These are phyloP conservation scores for Dactylellina leptospora DNA, from an alignment of 2,329 filamentous ascomycete genomes.

Conservation along the genomic window DNA sequence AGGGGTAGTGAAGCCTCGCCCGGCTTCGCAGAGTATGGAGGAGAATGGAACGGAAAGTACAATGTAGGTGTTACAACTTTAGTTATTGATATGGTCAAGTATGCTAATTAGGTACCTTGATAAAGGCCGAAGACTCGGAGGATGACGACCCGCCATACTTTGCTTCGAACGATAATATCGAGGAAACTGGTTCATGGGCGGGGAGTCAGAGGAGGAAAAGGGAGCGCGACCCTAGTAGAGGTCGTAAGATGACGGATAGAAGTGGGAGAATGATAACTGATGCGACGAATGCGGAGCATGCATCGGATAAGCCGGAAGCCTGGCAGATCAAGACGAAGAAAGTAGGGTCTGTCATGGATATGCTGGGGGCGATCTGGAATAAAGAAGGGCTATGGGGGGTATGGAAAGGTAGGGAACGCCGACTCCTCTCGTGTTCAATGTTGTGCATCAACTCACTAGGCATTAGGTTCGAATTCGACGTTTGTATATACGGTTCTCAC, in stretches of 20 bases:
- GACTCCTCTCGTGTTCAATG: background rate
- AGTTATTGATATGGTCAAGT: background rate
- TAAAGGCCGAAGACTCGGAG: constrained; percentile 70
- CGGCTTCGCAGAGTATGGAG: constrained; percentile 50
- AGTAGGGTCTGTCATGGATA: constrained; percentile 65
- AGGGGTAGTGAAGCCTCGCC: constrained; percentile 52
- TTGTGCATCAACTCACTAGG: background rate
- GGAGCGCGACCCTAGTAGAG: constrained; percentile 48
- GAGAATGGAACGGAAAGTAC: constrained; percentile 41
- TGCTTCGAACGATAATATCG: constrained; percentile 66
- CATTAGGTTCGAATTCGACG: constrained; percentile 77
- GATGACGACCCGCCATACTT: constrained; percentile 86
- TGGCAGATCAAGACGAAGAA: constrained; percentile 73
- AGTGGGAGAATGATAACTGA: constrained; percentile 62
- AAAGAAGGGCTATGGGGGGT: constrained; percentile 90
- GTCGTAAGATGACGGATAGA: constrained; percentile 61
- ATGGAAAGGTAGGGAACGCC: constrained; percentile 72
- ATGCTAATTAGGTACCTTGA: constrained; percentile 44
- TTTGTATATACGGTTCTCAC: constrained; percentile 90
- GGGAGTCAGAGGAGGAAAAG: constrained; percentile 57
- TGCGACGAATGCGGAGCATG: constrained; percentile 60
- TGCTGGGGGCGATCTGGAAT: constrained; percentile 85
- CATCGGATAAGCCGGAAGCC: constrained; percentile 75
- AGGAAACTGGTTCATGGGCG: constrained; percentile 57
- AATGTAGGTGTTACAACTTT: constrained; percentile 14